Conservation (phyloP, 306 rosid genomes). For the Carpinus viminea region DNA sequence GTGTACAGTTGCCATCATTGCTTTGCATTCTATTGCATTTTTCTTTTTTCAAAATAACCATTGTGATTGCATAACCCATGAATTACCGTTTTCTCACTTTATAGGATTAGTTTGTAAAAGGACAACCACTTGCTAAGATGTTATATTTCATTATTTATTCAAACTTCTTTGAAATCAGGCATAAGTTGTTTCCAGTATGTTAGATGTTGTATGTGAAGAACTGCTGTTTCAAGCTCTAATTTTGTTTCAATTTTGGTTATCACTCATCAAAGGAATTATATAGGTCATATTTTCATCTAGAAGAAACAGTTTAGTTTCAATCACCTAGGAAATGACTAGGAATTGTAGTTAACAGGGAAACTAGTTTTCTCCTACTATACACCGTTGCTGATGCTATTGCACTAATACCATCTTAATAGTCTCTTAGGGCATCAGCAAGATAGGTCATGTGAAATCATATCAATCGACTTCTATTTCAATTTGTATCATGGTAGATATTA, state of each 20-base stretch:
- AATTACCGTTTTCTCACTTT: no score
- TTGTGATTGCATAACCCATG: not conserved
- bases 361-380: no score
- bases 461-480: not conserved
- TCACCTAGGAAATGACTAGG: not conserved
- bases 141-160: not conserved
- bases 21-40: not conserved
- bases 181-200: not conserved
- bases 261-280: not conserved
- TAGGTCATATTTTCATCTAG: not conserved
- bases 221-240: not conserved
- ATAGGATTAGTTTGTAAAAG: no score
- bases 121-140: not conserved
- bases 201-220: not conserved
- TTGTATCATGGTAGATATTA: not conserved
- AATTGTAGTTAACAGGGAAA: not conserved
- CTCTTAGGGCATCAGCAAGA: not conserved
- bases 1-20: not conserved
- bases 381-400: no score
- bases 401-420: not conserved
- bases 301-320: not conserved
- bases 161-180: not conserved
- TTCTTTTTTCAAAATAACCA: not conserved
- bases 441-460: not conserved
- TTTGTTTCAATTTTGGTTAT: not conserved